Base-by-base conservation (phyloP, 1,284 basidiomycete species). In the Kalmanozyma brasiliensis region DNA sequence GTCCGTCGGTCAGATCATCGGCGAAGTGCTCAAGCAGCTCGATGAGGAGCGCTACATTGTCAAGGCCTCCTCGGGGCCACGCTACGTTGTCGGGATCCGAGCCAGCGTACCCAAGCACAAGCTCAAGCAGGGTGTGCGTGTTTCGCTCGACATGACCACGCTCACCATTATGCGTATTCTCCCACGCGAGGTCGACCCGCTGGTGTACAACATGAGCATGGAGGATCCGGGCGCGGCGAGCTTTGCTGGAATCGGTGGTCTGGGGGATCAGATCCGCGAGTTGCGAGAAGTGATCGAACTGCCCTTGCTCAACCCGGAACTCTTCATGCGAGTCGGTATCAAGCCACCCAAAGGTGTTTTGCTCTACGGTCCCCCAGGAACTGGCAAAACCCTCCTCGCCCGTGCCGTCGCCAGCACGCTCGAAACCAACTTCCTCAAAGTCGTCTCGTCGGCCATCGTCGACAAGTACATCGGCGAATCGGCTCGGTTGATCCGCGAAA, bases 381-480 rank as follows among this genome's bases (percentile, higher is more conserved):
- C 93, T 5, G 94, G 94, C 26, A 98, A 98, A 85, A 98, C 95
- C 0, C 87, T 98, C 1, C 87, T 98, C 19, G 96, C 95, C 1
- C 88, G 94, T 69, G 96, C 96, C 3, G 94, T 98, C 7, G 96
- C 96, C 10, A 93, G 94, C 24, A 98, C 95, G 0, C 87, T 98
- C 46, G 88, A 93, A 77, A 96, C 94, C 61, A 98, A 98, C 83
- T 98, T 98, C 86, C 88, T 98, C 55, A 98, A 98, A 83, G 95
- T 98, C 56, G 95, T 98, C 49, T 94, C 94, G 3, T 95, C 93
- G n/a, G 96, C 95, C 19, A 98, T 99, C 74, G 96, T 98, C 56
- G 95, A 98, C 87, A 98, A 98, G 84, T 99, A 98, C 83, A 98
- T 98, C 61, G 96, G 96, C 76, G 96, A 98, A 85, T 93, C 91